Conservation (phyloP, 1,284 basidiomycete species). For the Cryptococcus maquisensis region DNA sequence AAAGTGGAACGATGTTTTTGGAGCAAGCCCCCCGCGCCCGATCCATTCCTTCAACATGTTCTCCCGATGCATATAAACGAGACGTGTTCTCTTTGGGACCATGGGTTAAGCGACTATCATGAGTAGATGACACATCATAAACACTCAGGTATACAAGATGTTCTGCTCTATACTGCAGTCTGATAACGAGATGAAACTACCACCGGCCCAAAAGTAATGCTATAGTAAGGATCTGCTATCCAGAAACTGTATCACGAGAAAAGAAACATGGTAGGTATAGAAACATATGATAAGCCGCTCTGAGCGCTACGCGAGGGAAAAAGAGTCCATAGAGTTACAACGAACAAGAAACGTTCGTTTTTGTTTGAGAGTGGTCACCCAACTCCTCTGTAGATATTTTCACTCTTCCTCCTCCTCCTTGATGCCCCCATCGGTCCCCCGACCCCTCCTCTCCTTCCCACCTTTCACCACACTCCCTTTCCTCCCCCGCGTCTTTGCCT, state of each 20-base stretch:
- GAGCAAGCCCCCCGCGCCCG: constrained; percentile 1
- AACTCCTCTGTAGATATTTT: too few relatives aligned
- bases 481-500: neutral
- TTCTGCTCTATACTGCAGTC: neutral
- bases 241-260: neutral
- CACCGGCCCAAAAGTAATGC: neutral
- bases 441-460: constrained; percentile 4
- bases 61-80: too few relatives aligned
- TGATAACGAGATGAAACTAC: neutral
- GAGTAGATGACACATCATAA: neutral
- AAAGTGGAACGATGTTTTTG: constrained; percentile 1
- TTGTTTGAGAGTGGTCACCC: too few relatives aligned
- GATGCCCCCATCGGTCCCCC: constrained; percentile 3
- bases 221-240: too few relatives aligned
- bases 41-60: neutral
- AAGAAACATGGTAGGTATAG: neutral
- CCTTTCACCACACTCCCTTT: constrained; percentile 3
- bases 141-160: neutral
- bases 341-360: too few relatives aligned
- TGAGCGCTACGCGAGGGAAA: too few relatives aligned
- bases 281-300: neutral
- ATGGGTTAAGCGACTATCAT: neutral
- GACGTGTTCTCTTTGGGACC: neutral
- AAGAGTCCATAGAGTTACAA: too few relatives aligned
- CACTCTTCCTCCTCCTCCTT: constrained; percentile 6